A percentile compares a stretch with the other conserved stretches of the same genome.
phyloP scores from a whole-genome alignment of 495 filamentous ascomycete species.

The Penicillium herquei region DNA sequence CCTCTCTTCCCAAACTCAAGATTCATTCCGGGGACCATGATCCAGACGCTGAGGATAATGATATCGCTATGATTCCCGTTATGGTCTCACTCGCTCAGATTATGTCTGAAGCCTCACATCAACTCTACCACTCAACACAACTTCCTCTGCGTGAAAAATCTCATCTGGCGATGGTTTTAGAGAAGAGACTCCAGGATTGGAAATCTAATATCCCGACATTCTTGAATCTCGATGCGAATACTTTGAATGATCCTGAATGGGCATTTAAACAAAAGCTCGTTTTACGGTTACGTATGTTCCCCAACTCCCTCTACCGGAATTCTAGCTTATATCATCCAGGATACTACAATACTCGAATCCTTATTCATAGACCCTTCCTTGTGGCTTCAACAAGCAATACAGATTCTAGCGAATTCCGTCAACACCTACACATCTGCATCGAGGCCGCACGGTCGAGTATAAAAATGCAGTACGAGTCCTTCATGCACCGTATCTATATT shows the following conservation, averaged over 20 bases:
- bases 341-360: slow-evolving; percentile 28
- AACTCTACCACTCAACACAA: slow-evolving; percentile 25
- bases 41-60: slow-evolving; percentile 24
- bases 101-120: slow-evolving; percentile 29
- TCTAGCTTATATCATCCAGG: slow-evolving; percentile 8
- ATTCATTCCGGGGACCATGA: slow-evolving; percentile 9
- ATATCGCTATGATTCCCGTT: slow-evolving; percentile 27
- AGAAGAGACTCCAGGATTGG: slow-evolving; percentile 17
- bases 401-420: slow-evolving; percentile 8
- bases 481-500: slow-evolving; percentile 29
- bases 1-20: slow-evolving; percentile 20
- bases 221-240: slow-evolving; percentile 16
- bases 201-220: slow-evolving; percentile 19
- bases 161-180: slow-evolving; percentile 21
- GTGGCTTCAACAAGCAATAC: slow-evolving; percentile 16
- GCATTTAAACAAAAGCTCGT: slow-evolving; percentile 31
- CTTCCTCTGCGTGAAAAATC: slow-evolving; percentile 20
- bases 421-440: slow-evolving; percentile 23
- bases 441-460: slow-evolving; percentile 22
- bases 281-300: slow-evolving; percentile 18
- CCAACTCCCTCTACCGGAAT: not conserved
- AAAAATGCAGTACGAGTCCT: slow-evolving; percentile 31
- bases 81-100: slow-evolving; percentile 27
- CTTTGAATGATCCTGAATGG: slow-evolving; percentile 27
- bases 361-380: slow-evolving; percentile 27